Evolutionary conservation across 805 yeast genomes (phyloP).

Genomic region (Myxozyma geophila): DNA sequence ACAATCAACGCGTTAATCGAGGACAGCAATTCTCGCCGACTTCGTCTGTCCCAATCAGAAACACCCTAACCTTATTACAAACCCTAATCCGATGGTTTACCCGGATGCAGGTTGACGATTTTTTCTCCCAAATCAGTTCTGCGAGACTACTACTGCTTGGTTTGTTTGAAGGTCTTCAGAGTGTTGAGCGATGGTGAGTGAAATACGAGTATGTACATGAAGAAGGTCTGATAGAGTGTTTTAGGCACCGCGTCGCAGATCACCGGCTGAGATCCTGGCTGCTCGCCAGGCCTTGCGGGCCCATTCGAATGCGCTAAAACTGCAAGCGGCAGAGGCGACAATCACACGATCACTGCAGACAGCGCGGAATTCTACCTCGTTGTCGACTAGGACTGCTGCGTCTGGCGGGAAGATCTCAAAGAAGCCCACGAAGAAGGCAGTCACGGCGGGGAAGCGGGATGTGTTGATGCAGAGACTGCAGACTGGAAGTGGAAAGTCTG

Average conservation of each 20-base stretch:
- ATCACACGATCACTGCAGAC: slow-evolving; percentile 10
- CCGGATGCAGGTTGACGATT: neutral
- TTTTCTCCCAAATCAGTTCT: neutral
- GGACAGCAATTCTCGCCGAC: no score
- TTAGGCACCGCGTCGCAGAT: slow-evolving; percentile 32
- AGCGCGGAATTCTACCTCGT: slow-evolving; percentile 9
- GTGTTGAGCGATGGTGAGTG: neutral
- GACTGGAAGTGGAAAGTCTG: neutral
- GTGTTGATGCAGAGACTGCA: slow-evolving; percentile 4
- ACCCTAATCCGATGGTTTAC: slow-evolving; percentile 18
- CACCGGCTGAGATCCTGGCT: slow-evolving; percentile 26
- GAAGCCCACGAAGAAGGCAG: neutral
- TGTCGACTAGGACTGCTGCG: slow-evolving; percentile 9
- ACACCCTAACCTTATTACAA: neutral
- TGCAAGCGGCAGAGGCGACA: slow-evolving; percentile 27
- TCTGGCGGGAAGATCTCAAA: slow-evolving; percentile 4
- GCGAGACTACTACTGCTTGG: neutral
- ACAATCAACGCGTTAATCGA: neutral
- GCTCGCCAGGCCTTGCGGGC: slow-evolving; percentile 34
- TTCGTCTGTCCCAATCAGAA: no score
- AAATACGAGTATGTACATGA: neutral
- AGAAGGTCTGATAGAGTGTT: neutral
- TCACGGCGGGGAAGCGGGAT: slow-evolving; percentile 1
- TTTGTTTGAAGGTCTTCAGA: neutral
- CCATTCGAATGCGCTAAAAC: slow-evolving; percentile 28